Conservation (phyloP, 2,329 filamentous ascomycete genomes). For the Penicillium brevicompactum region DNA sequence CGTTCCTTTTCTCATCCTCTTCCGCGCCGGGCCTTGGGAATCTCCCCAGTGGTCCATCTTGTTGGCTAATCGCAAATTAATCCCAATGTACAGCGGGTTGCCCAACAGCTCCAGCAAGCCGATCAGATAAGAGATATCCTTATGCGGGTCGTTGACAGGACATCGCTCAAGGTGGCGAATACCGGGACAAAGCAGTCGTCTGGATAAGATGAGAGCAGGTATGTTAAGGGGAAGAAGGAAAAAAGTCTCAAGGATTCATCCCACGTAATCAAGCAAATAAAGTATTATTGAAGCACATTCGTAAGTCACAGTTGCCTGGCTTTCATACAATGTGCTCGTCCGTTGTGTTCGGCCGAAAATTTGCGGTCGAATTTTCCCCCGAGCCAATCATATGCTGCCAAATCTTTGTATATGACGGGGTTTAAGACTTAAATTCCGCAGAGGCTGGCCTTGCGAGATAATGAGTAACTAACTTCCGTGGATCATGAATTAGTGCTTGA, state of each 20-base stretch:
- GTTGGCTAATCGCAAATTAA: not conserved
- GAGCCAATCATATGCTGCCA: not conserved
- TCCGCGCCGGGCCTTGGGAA: conserved; percentile 37
- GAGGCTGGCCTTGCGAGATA: too few relatives aligned
- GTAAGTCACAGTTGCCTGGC: not conserved
- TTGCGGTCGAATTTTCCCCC: not conserved
- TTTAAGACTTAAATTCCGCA: not conserved
- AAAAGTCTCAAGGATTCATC: not conserved
- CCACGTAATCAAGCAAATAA: conserved; percentile 3
- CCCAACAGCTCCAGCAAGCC: not conserved
- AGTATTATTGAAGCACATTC: not conserved
- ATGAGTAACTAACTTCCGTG: too few relatives aligned
- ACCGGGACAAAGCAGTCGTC: not conserved
- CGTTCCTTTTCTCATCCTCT: conserved; percentile 48
- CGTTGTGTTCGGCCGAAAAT: conserved; percentile 23
- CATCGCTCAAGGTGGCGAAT: not conserved
- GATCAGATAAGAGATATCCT: not conserved
- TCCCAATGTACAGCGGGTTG: not conserved
- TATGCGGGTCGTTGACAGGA: not conserved
- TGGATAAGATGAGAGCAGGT: not conserved
- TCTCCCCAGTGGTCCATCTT: conserved; percentile 28
- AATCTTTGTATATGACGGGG: not conserved
- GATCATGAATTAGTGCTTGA: too few relatives aligned
- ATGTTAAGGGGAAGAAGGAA: not conserved
- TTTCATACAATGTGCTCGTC: conserved; percentile 15